Percentiles rank a stretch among this genome's conserved stretches.
phyloP scores from a whole-genome alignment of 106 monocot genomes.

The Amphibolis antarctica region DNA sequence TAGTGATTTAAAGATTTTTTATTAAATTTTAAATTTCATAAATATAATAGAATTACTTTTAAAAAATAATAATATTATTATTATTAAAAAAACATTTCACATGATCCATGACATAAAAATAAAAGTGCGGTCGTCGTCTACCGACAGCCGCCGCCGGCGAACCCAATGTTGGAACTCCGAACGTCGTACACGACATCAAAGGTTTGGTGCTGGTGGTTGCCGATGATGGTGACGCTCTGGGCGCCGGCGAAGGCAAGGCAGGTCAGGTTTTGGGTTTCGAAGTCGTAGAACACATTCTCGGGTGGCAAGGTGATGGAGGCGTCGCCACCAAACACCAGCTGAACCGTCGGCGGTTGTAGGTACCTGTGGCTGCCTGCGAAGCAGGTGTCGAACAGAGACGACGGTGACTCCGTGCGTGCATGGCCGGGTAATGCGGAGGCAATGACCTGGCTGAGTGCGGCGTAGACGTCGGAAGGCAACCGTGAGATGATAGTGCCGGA shows the following conservation, averaged over 20 bases:
- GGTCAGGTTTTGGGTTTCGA: not conserved
- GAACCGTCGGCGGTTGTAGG: constrained; percentile 10
- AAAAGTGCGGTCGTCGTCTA: too few relatives aligned
- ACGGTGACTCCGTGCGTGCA: not conserved
- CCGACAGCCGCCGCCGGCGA: too few relatives aligned
- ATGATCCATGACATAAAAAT: too few relatives aligned
- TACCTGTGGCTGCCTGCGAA: constrained; percentile 1
- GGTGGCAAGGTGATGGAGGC: not conserved
- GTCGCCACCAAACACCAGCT: constrained; percentile 5
- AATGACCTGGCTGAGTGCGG: constrained; percentile 3
- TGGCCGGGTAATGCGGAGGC: constrained; percentile 9
- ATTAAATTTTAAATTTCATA: too few relatives aligned
- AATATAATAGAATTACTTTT: too few relatives aligned
- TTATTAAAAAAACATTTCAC: too few relatives aligned
- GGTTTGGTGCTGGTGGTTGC: constrained; percentile 20
- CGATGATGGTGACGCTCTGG: constrained; percentile 6
- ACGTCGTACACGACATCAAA: constrained; percentile 15
- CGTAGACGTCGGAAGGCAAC: constrained; percentile 10
- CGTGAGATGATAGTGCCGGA: constrained; percentile 24
- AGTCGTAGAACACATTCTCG: constrained; percentile 1
- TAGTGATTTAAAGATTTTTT: too few relatives aligned
- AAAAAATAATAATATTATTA: too few relatives aligned
- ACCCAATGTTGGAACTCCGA: too few relatives aligned
- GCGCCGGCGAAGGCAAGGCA: constrained; percentile 18
- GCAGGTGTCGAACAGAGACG: constrained; percentile 12